Evolutionary conservation across 2,329 filamentous ascomycete species (phyloP), one percentile per base, ranked within the genome.

Genomic region (Fusarium secorum): DNA sequence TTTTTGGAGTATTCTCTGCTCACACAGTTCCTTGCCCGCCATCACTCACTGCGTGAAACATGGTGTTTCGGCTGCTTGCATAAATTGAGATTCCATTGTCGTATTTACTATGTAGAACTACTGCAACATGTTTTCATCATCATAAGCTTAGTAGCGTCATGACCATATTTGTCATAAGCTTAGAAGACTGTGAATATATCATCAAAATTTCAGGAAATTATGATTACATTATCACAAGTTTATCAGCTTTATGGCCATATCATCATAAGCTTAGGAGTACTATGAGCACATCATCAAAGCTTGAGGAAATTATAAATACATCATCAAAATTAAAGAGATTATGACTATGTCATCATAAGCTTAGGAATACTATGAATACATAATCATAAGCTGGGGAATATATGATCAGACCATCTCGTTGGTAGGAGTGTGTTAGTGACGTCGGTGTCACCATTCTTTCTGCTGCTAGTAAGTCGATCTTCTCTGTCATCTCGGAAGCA

Each of bases 1-100:
- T 56, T 60, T 57, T 53, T 38, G 64, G 70, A 71, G 66, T 64
- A 51, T 51, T 51, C 56, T 57, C 72, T 66, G 49, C 48, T 71
- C 52, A 45, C 66, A 54, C 20, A 38, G 11, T 18, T 20, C 35
- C 35, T 38, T 38, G 35, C 11, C 11, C 30, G 30, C 30, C 30
- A 30, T 30, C 30, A 13, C 11, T 30, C 3, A 30, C 30, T 30
- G 30, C 30, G 4, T 30, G 30, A 30, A 13, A 30, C 30, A 11
- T 30, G 30, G 11, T 11, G 30, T 11, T 30, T 30, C 30, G 30
- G 30, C 30, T 30, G 4, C 30, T 30, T 30, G 30, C 28, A 30
- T 11, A 11, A 30, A 30, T 30, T 30, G 11, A 11, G 30, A 30
- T 30, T 13, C 9, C 10, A 13, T 30, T 30, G 30, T 30, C 30